A percentile compares a stretch with the other conserved stretches of the same genome.
Evolutionary conservation across 169 alveolate species (phyloP).

Genomic region (Plasmodium malariae): DNA sequence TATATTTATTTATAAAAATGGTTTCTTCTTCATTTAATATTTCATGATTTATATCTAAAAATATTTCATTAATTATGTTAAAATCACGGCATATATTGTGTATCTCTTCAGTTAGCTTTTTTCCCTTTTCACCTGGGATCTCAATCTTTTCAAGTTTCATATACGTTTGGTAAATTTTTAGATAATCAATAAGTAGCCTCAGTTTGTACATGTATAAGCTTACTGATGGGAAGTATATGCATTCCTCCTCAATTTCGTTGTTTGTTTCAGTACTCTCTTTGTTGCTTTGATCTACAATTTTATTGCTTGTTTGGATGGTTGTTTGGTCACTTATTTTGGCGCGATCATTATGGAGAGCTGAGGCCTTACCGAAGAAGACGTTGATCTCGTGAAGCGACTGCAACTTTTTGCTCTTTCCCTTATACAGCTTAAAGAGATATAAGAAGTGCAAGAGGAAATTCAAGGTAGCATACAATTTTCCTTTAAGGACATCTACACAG

Average conservation of each 20-base stretch:
- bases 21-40: conserved; percentile 80
- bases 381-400: conserved; percentile 8
- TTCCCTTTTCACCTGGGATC: conserved; percentile 75
- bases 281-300: no score
- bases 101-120: conserved; percentile 57
- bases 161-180: conserved; percentile 57
- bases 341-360: neutral
- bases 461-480: conserved; percentile 38
- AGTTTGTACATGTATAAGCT: conserved; percentile 52
- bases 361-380: neutral
- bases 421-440: conserved; percentile 50
- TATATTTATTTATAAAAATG: conserved; percentile 77
- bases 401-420: conserved; percentile 16
- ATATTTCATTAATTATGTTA: conserved; percentile 40
- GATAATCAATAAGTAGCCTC: conserved; percentile 44
- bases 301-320: no score
- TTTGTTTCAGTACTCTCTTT: no score
- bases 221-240: conserved; percentile 45
- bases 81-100: conserved; percentile 30
- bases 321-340: no score
- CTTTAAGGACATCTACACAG: conserved; percentile 53
- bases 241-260: conserved; percentile 47
- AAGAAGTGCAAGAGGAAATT: conserved; percentile 49
- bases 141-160: conserved; percentile 75
- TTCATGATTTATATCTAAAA: conserved; percentile 75